A percentile compares a stretch with the other conserved stretches of the same genome.
Conservation (phyloP, 2,329 filamentous ascomycete species). For the Penicillium sp. region DNA sequence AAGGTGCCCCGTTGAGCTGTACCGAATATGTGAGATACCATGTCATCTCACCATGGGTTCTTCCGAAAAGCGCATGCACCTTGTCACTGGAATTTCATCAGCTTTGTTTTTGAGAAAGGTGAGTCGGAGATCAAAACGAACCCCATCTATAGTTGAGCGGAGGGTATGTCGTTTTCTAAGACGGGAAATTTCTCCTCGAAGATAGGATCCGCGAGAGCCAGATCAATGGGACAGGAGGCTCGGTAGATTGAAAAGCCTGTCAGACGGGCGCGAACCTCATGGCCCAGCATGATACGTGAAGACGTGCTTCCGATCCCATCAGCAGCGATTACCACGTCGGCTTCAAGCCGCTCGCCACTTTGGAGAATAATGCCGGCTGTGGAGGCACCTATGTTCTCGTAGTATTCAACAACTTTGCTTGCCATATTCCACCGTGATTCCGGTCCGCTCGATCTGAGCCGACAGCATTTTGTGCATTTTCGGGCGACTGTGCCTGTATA, state of each 20-base stretch:
- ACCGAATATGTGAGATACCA: constrained; percentile 7
- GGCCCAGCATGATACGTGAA: constrained; percentile 19
- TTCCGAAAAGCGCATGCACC: not conserved
- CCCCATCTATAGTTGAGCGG: constrained; percentile 5
- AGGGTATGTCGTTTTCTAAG: not conserved
- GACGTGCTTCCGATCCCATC: constrained; percentile 34
- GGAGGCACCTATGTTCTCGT: not conserved
- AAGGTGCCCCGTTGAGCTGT: not conserved
- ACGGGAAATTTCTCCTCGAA: not conserved
- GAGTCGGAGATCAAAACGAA: not conserved
- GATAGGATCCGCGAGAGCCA: constrained; percentile 1
- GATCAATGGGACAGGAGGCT: constrained; percentile 15
- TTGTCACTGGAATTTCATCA: not conserved
- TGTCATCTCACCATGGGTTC: constrained; percentile 1
- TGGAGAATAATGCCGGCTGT: constrained; percentile 21
- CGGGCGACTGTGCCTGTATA: constrained; percentile 18
- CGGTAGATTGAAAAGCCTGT: constrained; percentile 27
- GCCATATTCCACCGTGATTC: constrained; percentile 20
- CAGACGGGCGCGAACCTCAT: constrained; percentile 18
- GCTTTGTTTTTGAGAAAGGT: not conserved
- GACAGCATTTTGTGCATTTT: constrained; percentile 19
- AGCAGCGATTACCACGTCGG: constrained; percentile 33
- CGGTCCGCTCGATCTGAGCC: constrained; percentile 16
- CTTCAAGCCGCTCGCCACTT: constrained; percentile 21
- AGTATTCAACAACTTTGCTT: constrained; percentile 14